Conservation (phyloP, 1,139 yeast species). For the Taphrina flavorubra region DNA sequence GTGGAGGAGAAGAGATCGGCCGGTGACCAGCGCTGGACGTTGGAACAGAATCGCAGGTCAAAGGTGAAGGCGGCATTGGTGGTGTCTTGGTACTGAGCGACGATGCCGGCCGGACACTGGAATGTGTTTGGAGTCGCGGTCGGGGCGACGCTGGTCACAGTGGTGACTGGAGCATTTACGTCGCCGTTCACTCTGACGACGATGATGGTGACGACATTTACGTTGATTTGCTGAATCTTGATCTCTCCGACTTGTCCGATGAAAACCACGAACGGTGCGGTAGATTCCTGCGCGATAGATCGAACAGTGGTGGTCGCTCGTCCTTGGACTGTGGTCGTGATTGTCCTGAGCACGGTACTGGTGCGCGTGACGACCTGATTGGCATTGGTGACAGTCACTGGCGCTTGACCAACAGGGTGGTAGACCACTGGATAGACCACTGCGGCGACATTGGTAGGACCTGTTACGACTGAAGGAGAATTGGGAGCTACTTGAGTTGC, state of each 20-base stretch:
- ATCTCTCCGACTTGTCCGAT: slow-evolving; percentile 29
- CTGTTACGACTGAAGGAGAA: slow-evolving; percentile 13
- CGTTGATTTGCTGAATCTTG: slow-evolving; percentile 14
- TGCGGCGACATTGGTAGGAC: slow-evolving; percentile 28
- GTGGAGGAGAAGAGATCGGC: slow-evolving; percentile 37
- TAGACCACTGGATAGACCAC: slow-evolving; percentile 17
- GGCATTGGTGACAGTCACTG: slow-evolving; percentile 22
- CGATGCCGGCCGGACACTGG: slow-evolving; percentile 40
- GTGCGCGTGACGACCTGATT: slow-evolving; percentile 26
- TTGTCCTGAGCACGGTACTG: slow-evolving; percentile 7
- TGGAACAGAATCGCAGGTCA: slow-evolving; percentile 38
- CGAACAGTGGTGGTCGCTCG: slow-evolving; percentile 17
- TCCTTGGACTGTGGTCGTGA: slow-evolving; percentile 20
- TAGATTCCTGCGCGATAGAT: slow-evolving; percentile 25
- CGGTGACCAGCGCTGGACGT: slow-evolving; percentile 38
- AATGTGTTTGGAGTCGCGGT: slow-evolving; percentile 29
- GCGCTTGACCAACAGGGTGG: slow-evolving; percentile 21
- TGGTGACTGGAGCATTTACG: slow-evolving; percentile 4
- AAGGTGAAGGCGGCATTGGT: slow-evolving; percentile 21
- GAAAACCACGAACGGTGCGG: slow-evolving; percentile 31
- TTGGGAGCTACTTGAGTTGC: slow-evolving; percentile 6
- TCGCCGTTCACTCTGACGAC: slow-evolving; percentile 22
- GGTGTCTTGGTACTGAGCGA: slow-evolving; percentile 39
- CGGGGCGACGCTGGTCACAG: slow-evolving; percentile 32
- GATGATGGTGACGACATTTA: slow-evolving; percentile 31